Evolutionary conservation across 306 rosid species (phyloP).

Genomic region (Lupinus albus): DNA sequence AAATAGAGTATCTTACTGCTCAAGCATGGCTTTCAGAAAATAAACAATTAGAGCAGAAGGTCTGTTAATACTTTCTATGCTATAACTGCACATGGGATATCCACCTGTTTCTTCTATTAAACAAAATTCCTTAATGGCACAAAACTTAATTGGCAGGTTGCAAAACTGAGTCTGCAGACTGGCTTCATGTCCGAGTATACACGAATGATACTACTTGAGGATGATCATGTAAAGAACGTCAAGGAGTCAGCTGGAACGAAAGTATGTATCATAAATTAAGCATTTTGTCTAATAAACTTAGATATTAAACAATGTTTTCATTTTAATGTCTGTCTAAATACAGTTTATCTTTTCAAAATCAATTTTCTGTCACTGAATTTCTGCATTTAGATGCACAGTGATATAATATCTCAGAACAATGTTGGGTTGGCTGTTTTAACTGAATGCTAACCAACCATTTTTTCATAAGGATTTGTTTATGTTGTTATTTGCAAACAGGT

Average conservation of each 20-base stretch:
- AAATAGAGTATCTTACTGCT: slow-evolving; percentile 73
- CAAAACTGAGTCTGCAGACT: slow-evolving; percentile 66
- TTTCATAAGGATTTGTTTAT: background rate
- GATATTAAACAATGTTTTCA: background rate
- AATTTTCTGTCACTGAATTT: background rate
- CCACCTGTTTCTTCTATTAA: slow-evolving; percentile 21
- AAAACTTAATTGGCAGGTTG: slow-evolving; percentile 55
- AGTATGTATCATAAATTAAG: slow-evolving; percentile 44
- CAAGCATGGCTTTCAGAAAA: slow-evolving; percentile 76
- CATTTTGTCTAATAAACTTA: slow-evolving; percentile 2
- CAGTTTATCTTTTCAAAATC: too few species aligned
- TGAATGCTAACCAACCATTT: too few species aligned
- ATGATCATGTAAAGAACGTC: slow-evolving; percentile 39
- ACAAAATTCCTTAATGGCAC: slow-evolving; percentile 17
- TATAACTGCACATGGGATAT: background rate
- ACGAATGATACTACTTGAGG: slow-evolving; percentile 56
- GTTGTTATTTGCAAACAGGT: slow-evolving; percentile 43
- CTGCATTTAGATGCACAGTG: background rate
- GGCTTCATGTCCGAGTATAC: slow-evolving; percentile 70
- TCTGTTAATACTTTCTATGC: slow-evolving; percentile 39
- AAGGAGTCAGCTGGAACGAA: slow-evolving; percentile 47
- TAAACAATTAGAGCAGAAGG: slow-evolving; percentile 67
- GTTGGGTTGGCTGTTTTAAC: slow-evolving; percentile 11
- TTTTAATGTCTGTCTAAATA: too few species aligned
- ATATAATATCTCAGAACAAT: slow-evolving; percentile 8